These are phyloP conservation scores for Trichothecium sympodiale DNA, from an alignment of 2,329 filamentous ascomycete species.

Conservation along the genomic window DNA sequence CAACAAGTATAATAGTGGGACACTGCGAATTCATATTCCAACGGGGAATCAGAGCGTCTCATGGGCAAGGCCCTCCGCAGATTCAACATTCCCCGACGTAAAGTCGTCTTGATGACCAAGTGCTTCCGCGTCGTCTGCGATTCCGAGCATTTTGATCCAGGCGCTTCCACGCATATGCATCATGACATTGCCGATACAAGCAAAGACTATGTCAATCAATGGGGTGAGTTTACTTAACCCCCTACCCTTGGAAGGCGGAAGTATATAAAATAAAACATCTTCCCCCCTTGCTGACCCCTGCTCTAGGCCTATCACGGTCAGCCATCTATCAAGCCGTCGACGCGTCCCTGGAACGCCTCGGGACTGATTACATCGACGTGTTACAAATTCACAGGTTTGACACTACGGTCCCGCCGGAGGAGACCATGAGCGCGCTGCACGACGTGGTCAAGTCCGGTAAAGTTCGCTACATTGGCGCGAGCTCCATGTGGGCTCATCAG, in stretches of 20 bases:
- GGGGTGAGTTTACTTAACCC: slow-evolving; percentile 25
- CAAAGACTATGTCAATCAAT: slow-evolving; percentile 17
- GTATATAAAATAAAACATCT: neutral
- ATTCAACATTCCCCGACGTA: slow-evolving; percentile 42
- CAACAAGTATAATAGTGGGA: slow-evolving; percentile 18
- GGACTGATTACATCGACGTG: slow-evolving; percentile 44
- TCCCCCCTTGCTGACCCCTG: neutral
- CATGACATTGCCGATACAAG: slow-evolving; percentile 3
- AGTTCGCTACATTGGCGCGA: slow-evolving; percentile 32
- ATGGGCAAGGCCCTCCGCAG: slow-evolving; percentile 47
- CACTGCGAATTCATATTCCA: slow-evolving; percentile 43
- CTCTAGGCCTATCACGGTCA: slow-evolving; percentile 36
- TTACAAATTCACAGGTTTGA: slow-evolving; percentile 45
- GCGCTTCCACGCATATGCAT: slow-evolving; percentile 5
- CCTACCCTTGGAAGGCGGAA: too few species aligned
- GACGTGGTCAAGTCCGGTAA: slow-evolving; percentile 41
- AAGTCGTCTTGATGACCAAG: slow-evolving; percentile 48
- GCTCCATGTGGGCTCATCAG: slow-evolving; percentile 31
- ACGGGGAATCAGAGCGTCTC: slow-evolving; percentile 40
- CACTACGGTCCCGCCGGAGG: slow-evolving; percentile 31
- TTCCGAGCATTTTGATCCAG: slow-evolving; percentile 9
- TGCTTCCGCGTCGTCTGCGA: slow-evolving; percentile 38
- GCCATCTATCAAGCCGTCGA: slow-evolving; percentile 57
- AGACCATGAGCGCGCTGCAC: slow-evolving; percentile 47
- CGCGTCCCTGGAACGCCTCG: slow-evolving; percentile 39